phyloP scores from a whole-genome alignment of 179 eudicot genomes.

The Silene coronaria region DNA sequence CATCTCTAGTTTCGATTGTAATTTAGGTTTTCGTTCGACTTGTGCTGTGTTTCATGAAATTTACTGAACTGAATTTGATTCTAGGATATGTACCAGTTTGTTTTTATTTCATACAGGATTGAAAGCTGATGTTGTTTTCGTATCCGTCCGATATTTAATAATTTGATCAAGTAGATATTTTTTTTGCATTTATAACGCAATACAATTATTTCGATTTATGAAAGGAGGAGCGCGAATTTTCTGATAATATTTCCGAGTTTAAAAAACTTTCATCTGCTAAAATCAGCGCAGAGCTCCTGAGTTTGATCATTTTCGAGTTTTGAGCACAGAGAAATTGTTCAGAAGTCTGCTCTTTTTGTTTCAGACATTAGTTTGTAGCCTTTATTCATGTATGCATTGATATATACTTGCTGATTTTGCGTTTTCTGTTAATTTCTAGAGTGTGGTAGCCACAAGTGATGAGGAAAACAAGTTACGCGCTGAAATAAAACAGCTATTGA shows the following conservation, averaged over 20 bases:
- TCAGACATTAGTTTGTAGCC: neutral
- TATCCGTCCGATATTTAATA: neutral
- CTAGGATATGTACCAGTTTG: neutral
- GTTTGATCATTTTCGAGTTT: neutral
- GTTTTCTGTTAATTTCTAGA: conserved; percentile 17
- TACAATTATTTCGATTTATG: neutral
- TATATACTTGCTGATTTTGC: neutral
- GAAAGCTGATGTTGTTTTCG: neutral
- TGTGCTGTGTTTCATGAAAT: neutral
- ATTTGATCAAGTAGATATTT: neutral
- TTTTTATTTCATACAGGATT: neutral
- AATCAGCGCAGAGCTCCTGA: neutral
- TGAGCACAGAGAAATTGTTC: neutral
- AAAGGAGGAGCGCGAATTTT: neutral
- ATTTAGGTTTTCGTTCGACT: neutral
- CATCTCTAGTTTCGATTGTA: neutral
- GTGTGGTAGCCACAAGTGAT: conserved; percentile 34
- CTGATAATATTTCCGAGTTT: neutral
- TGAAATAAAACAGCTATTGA: conserved; percentile 73
- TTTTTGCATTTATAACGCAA: neutral
- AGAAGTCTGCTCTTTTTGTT: neutral
- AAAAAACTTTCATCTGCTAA: neutral
- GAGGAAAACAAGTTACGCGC: conserved; percentile 49
- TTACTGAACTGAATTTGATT: neutral
- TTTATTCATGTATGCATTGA: neutral